phyloP scores from a whole-genome alignment of 2,329 filamentous ascomycete genomes.

The Colletotrichum sublineola region DNA sequence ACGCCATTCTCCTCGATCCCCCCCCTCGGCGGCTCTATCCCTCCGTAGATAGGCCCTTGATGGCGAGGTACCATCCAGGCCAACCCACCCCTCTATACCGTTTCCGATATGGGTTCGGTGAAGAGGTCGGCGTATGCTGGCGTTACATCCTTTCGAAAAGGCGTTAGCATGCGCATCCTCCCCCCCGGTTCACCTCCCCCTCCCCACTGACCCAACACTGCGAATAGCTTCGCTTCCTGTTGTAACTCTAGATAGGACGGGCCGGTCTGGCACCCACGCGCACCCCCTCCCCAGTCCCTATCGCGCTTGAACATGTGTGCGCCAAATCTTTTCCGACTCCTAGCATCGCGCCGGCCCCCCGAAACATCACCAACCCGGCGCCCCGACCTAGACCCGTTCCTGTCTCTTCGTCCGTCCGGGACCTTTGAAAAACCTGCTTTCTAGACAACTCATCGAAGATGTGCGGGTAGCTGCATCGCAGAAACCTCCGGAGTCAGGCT shows the following conservation, averaged over 20 bases:
- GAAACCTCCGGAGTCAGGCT: background rate
- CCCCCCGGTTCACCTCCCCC: background rate
- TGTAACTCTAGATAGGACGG: slow-evolving; percentile 2
- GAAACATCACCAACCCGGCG: slow-evolving; percentile 22
- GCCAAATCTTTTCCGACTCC: slow-evolving; percentile 7
- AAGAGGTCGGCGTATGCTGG: slow-evolving; percentile 9
- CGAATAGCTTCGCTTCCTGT: slow-evolving; percentile 36
- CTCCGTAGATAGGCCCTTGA: slow-evolving; percentile 8
- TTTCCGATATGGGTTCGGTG: slow-evolving; percentile 35
- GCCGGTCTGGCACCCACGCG: background rate
- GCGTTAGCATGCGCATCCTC: background rate
- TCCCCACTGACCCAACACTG: slow-evolving; percentile 18
- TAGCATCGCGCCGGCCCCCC: slow-evolving; percentile 10
- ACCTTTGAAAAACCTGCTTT: slow-evolving; percentile 31
- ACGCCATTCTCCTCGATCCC: slow-evolving; percentile 8
- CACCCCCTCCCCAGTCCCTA: background rate
- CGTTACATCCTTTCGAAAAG: slow-evolving; percentile 25
- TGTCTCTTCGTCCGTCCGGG: background rate
- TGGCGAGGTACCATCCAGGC: slow-evolving; percentile 23
- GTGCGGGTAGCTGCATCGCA: background rate
- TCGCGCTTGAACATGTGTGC: background rate
- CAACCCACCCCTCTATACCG: background rate
- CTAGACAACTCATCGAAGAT: background rate
- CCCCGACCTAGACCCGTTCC: slow-evolving; percentile 10
- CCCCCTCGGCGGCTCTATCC: slow-evolving; percentile 15